phyloP scores from a whole-genome alignment of 306 rosid genomes.

The Cucurbita moschata region DNA sequence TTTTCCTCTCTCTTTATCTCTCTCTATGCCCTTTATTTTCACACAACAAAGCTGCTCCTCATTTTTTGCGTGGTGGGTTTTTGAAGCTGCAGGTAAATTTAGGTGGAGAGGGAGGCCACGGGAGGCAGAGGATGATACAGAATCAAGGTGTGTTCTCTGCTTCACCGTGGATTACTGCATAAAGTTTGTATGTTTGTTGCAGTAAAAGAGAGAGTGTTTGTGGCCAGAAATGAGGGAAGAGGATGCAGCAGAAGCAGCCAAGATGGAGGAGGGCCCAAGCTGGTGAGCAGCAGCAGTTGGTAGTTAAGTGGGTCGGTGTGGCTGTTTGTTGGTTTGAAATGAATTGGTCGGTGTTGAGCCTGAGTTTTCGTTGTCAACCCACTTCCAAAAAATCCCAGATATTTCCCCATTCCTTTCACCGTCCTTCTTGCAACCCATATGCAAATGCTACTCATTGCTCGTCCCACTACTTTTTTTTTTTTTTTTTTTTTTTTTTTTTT shows the following conservation, averaged over 20 bases:
- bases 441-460: neutral
- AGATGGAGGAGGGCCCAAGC: neutral
- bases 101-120: neutral
- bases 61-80: neutral
- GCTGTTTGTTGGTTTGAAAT: neutral
- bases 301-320: constrained; percentile 6
- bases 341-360: neutral
- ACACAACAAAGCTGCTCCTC: neutral
- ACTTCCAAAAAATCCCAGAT: constrained; percentile 2
- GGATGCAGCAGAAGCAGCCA: neutral
- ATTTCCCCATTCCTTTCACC: neutral
- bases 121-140: neutral
- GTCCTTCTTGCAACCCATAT: neutral
- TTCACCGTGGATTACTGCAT: neutral
- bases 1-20: neutral
- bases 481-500: neutral
- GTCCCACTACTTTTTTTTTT: neutral
- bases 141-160: neutral
- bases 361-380: neutral
- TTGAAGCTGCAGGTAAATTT: neutral
- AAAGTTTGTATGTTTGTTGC: neutral
- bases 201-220: neutral
- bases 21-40: neutral
- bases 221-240: neutral
- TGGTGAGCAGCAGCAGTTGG: neutral